These are phyloP conservation scores for Diaporthe humulicola DNA, from an alignment of 2,329 filamentous ascomycete species.

Conservation along the genomic window DNA sequence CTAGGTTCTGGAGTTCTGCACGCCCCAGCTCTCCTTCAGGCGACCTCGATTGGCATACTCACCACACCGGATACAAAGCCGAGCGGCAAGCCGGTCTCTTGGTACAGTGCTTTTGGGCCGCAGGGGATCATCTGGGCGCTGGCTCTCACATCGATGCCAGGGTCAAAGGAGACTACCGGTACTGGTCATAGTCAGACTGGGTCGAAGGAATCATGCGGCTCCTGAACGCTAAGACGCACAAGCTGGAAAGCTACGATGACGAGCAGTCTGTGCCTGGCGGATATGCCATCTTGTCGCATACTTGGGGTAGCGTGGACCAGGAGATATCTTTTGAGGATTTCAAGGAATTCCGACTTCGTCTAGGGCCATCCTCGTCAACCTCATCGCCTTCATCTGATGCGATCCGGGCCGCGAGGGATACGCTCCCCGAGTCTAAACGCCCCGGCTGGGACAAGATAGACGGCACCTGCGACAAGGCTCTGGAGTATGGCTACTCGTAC, in stretches of 20 bases:
- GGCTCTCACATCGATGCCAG: background rate
- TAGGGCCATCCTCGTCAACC: background rate
- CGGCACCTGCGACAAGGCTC: background rate
- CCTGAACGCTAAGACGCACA: constrained; percentile 17
- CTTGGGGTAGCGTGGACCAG: background rate
- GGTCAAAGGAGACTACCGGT: no score
- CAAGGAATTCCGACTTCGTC: background rate
- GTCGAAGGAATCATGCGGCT: constrained; percentile 7
- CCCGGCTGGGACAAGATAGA: constrained; percentile 21
- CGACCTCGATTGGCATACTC: background rate
- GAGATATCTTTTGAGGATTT: constrained; percentile 24
- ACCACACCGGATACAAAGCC: background rate
- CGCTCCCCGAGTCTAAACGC: background rate
- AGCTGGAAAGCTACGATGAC: constrained; percentile 18
- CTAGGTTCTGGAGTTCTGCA: background rate
- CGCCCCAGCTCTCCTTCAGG: background rate
- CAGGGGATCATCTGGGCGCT: background rate
- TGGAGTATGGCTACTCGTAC: background rate
- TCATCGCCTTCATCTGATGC: background rate
- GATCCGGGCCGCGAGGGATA: background rate
- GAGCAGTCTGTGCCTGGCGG: constrained; percentile 8
- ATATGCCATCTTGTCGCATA: constrained; percentile 9
- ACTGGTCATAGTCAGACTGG: background rate
- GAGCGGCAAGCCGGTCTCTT: background rate
- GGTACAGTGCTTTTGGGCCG: background rate